A percentile compares a stretch with the other conserved stretches of the same genome.
Conservation (phyloP, 805 yeast species). For the Saccharomyces eubayanus region DNA sequence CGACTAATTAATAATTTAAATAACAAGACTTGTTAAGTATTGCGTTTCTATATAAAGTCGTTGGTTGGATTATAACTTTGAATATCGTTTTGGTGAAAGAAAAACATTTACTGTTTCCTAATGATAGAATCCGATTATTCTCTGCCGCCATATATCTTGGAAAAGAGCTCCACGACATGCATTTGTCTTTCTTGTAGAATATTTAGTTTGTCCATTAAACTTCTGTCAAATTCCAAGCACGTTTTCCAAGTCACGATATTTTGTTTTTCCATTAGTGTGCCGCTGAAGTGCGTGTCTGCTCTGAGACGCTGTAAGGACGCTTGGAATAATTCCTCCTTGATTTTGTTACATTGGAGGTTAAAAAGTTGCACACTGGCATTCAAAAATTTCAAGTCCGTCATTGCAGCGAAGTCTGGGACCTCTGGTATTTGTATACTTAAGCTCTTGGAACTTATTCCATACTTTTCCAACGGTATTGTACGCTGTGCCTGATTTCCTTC, state of each 20-base stretch:
- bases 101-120: no score
- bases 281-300: constrained; percentile 15
- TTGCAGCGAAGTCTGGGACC: neutral
- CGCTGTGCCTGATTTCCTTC: neutral
- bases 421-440: neutral
- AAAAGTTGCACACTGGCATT: constrained; percentile 10
- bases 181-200: constrained; percentile 21
- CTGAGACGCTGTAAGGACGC: constrained; percentile 13
- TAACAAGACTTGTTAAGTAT: no score
- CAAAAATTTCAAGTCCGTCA: neutral
- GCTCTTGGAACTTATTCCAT: neutral
- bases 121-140: neutral
- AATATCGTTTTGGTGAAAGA: no score
- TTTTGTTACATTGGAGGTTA: constrained; percentile 11
- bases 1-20: no score
- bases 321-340: constrained; percentile 14
- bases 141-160: neutral
- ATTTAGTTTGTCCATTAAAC: constrained; percentile 15
- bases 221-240: constrained; percentile 15
- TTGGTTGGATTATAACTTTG: no score
- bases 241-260: constrained; percentile 13
- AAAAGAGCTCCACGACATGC: neutral
- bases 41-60: no score
- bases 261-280: constrained; percentile 16
- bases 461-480: neutral